Evolutionary conservation across 805 yeast species (phyloP).

Genomic region (Lachancea meyersii): DNA sequence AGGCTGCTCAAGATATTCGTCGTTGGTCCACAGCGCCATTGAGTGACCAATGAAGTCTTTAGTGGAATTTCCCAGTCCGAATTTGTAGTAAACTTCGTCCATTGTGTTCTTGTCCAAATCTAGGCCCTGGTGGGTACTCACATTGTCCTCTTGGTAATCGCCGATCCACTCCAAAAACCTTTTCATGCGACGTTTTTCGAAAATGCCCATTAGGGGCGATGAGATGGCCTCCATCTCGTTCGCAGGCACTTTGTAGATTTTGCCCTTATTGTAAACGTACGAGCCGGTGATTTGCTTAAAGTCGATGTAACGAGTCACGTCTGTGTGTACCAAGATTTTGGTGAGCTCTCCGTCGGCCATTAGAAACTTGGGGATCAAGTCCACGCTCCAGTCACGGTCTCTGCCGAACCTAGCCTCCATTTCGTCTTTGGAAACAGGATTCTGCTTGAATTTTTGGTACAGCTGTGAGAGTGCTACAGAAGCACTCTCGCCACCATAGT

Average conservation of each 20-base stretch:
- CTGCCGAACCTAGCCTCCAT: slow-evolving; percentile 73
- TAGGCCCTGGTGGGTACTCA: slow-evolving; percentile 76
- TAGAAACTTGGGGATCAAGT: slow-evolving; percentile 89
- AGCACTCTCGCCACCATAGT: slow-evolving; percentile 90
- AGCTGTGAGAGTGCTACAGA: slow-evolving; percentile 64
- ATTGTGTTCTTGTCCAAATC: slow-evolving; percentile 83
- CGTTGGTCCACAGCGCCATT: slow-evolving; percentile 95
- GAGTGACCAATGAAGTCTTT: slow-evolving; percentile 97
- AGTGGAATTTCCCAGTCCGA: slow-evolving; percentile 87
- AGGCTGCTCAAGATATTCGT: slow-evolving; percentile 79
- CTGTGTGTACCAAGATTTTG: slow-evolving; percentile 89
- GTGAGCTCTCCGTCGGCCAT: slow-evolving; percentile 98
- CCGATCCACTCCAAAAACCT: slow-evolving; percentile 84
- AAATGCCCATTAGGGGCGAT: slow-evolving; percentile 90
- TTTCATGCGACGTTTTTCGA: slow-evolving; percentile 94
- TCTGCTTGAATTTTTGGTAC: slow-evolving; percentile 82
- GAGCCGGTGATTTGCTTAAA: slow-evolving; percentile 96
- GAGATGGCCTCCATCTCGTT: slow-evolving; percentile 85
- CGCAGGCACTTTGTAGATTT: slow-evolving; percentile 91
- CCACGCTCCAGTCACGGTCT: slow-evolving; percentile 97
- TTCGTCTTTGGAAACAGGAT: slow-evolving; percentile 54
- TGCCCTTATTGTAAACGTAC: slow-evolving; percentile 80
- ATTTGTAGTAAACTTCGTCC: slow-evolving; percentile 84
- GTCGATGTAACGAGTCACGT: slow-evolving; percentile 91
- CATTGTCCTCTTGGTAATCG: slow-evolving; percentile 69